A percentile compares a stretch with the other conserved stretches of the same genome.
These are phyloP conservation scores for Paraphoma sp. DNA, from an alignment of 2,329 filamentous ascomycete genomes.

Conservation along the genomic window DNA sequence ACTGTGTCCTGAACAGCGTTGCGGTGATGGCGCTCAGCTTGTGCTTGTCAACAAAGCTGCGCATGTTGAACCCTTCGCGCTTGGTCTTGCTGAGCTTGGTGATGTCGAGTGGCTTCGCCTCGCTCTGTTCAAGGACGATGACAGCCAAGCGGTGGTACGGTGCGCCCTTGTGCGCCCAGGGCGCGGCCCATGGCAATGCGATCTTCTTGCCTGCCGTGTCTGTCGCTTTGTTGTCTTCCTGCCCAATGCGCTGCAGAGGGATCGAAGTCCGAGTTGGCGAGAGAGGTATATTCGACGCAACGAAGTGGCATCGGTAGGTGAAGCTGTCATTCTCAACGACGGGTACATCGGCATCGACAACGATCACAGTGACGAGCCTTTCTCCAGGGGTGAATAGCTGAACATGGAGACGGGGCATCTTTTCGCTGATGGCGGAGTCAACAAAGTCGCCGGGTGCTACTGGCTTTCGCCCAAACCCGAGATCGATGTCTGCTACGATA, in stretches of 20 bases:
- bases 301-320: constrained; percentile 82
- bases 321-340: constrained; percentile 77
- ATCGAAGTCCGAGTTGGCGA: constrained; percentile 58
- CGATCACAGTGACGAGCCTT: constrained; percentile 81
- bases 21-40: constrained; percentile 77
- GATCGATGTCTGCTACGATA: constrained; percentile 77
- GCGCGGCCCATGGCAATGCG: constrained; percentile 80
- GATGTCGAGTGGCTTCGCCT: constrained; percentile 50
- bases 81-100: constrained; percentile 76
- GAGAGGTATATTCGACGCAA: constrained; percentile 76
- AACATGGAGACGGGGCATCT: constrained; percentile 76
- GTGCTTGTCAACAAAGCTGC: constrained; percentile 75
- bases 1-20: constrained; percentile 84
- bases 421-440: constrained; percentile 74
- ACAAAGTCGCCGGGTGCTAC: constrained; percentile 81
- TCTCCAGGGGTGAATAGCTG: constrained; percentile 85
- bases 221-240: constrained; percentile 49
- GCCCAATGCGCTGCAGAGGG: constrained; percentile 38
- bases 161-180: constrained; percentile 86
- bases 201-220: constrained; percentile 64
- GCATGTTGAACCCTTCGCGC: constrained; percentile 76
- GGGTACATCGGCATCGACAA: constrained; percentile 91
- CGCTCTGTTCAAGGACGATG: constrained; percentile 81
- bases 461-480: constrained; percentile 76
- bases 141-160: constrained; percentile 90